A percentile compares a stretch with the other conserved stretches of the same genome.
Evolutionary conservation across 2,329 filamentous ascomycete genomes (phyloP).

Genomic region (Chaetomium globosum): DNA sequence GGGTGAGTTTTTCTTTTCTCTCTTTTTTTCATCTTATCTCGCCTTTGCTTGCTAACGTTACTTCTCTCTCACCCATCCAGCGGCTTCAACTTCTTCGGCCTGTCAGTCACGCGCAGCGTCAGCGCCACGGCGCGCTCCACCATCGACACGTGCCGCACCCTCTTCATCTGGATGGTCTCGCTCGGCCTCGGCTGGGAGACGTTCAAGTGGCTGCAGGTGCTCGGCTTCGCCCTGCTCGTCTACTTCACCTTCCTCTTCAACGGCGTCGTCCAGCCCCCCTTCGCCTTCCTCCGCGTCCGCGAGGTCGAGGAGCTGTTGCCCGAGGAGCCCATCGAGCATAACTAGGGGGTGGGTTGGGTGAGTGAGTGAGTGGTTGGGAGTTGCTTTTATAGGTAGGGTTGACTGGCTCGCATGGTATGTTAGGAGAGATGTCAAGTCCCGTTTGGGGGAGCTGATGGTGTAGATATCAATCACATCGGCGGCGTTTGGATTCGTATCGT

Average conservation of each 20-base stretch:
- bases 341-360: slow-evolving; percentile 23
- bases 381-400: not conserved
- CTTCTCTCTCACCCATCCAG: slow-evolving; percentile 50
- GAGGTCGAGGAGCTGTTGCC: slow-evolving; percentile 69
- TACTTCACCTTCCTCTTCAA: slow-evolving; percentile 98
- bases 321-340: slow-evolving; percentile 82
- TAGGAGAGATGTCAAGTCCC: too few relatives aligned
- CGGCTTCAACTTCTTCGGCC: slow-evolving; percentile 97
- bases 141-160: slow-evolving; percentile 94
- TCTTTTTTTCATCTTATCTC: not conserved
- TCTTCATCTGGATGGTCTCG: slow-evolving; percentile 98
- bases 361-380: too few relatives aligned
- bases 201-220: slow-evolving; percentile 95
- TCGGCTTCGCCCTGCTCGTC: slow-evolving; percentile 84
- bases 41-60: slow-evolving; percentile 9
- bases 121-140: slow-evolving; percentile 92
- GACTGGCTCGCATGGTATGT: not conserved
- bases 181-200: slow-evolving; percentile 92
- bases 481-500: slow-evolving; percentile 5
- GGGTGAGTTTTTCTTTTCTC: slow-evolving; percentile 62
- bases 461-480: not conserved
- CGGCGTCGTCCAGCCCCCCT: slow-evolving; percentile 81
- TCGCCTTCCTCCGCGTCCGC: slow-evolving; percentile 64
- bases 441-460: not conserved
- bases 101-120: slow-evolving; percentile 86